Evolutionary conservation across 139 green algal species (phyloP).

Genomic region (Tetraselmis striata): DNA sequence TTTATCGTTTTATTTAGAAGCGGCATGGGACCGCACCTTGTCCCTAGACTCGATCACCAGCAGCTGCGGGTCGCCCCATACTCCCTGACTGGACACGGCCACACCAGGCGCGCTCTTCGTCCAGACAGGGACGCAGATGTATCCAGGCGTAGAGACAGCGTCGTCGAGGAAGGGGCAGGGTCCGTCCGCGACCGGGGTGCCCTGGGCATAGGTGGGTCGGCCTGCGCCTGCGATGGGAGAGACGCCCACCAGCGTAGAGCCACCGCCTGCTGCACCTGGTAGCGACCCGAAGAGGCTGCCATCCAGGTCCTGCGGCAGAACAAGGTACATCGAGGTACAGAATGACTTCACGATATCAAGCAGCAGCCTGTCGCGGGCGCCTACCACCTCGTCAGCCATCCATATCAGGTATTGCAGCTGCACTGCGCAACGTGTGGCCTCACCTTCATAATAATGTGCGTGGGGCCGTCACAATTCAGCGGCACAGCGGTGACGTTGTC

Average conservation of each 20-base stretch:
- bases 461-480: slow-evolving; percentile 15
- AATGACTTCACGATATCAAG: no score
- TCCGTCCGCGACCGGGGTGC: neutral
- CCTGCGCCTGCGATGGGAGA: neutral
- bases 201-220: neutral
- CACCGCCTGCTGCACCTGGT: neutral
- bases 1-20: no score
- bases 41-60: slow-evolving; percentile 13
- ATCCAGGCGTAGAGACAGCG: neutral
- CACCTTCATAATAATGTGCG: slow-evolving; percentile 1
- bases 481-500: neutral
- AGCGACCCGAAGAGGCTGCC: neutral
- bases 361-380: no score
- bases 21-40: neutral
- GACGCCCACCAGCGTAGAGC: neutral
- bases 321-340: no score
- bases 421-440: no score
- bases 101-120: neutral
- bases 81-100: neutral
- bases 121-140: neutral
- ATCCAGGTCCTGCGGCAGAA: neutral
- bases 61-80: slow-evolving; percentile 1
- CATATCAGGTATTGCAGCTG: no score
- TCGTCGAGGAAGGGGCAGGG: neutral
- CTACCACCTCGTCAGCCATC: no score